A percentile compares a stretch with the other conserved stretches of the same genome.
phyloP scores from a whole-genome alignment of 1,284 basidiomycete species.

The Ceratobasidium sp. region DNA sequence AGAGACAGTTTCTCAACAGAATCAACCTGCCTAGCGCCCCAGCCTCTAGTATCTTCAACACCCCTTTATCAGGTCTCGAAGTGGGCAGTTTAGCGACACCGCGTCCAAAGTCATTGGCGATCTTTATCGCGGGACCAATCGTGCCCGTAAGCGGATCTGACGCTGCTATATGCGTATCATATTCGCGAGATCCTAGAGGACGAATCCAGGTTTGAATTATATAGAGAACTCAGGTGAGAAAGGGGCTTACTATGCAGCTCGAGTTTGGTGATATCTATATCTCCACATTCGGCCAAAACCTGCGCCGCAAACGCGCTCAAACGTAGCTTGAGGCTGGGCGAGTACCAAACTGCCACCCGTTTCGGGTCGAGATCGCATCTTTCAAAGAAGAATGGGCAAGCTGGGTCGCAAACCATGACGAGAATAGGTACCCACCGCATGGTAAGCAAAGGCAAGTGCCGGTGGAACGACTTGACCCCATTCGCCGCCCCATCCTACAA shows the following conservation, averaged over 20 bases:
- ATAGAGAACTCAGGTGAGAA: not conserved
- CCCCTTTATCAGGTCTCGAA: slow-evolving; percentile 60
- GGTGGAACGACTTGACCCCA: slow-evolving; percentile 69
- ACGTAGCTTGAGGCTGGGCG: slow-evolving; percentile 63
- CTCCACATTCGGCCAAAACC: slow-evolving; percentile 62
- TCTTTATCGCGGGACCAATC: slow-evolving; percentile 6
- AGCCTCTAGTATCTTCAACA: slow-evolving; percentile 62
- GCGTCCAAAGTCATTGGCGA: slow-evolving; percentile 1
- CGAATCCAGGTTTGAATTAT: not conserved
- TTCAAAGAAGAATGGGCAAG: not conserved
- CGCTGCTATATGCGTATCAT: slow-evolving; percentile 59
- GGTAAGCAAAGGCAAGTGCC: slow-evolving; percentile 69
- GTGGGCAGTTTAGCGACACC: slow-evolving; percentile 16
- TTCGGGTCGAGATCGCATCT: slow-evolving; percentile 68
- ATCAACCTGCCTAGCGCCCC: slow-evolving; percentile 56
- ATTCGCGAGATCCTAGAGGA: slow-evolving; percentile 65
- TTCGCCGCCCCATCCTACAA: slow-evolving; percentile 62
- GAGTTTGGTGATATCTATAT: slow-evolving; percentile 61
- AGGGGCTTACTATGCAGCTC: slow-evolving; percentile 62
- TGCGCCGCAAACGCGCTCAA: slow-evolving; percentile 69
- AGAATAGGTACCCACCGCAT: slow-evolving; percentile 60
- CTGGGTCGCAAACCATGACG: not conserved
- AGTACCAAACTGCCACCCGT: slow-evolving; percentile 70
- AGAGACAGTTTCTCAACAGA: slow-evolving; percentile 26
- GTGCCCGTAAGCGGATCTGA: slow-evolving; percentile 62